Conservation (phyloP, 768 basidiomycete genomes). For the Chlorophyllum brunneum region DNA sequence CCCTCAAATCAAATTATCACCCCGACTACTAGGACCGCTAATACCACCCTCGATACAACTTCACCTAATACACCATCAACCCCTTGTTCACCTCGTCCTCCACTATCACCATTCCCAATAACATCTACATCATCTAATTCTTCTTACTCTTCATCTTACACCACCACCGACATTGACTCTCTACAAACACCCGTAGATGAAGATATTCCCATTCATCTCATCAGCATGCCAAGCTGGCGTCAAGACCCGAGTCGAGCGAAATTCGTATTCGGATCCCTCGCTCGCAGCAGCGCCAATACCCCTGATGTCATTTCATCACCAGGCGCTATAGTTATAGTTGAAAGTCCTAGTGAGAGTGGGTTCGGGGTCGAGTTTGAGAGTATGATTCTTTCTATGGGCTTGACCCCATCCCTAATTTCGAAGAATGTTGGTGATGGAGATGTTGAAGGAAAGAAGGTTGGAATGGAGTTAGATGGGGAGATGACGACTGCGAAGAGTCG, state of each 20-base stretch:
- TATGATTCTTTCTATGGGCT: slow-evolving; percentile 3
- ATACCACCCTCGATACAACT: background rate
- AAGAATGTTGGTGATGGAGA: background rate
- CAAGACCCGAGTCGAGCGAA: slow-evolving; percentile 2
- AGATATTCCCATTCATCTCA: background rate
- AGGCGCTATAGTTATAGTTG: background rate
- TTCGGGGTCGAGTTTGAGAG: background rate
- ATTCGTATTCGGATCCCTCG: slow-evolving; percentile 3
- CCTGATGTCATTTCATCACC: background rate
- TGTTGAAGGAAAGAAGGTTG: background rate
- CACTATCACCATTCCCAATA: background rate
- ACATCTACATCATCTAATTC: background rate
- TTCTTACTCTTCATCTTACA: background rate
- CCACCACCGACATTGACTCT: background rate
- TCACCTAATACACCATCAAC: background rate
- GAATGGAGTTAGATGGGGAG: background rate
- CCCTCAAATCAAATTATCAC: background rate
- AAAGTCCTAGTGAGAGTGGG: background rate
- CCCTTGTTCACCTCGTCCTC: background rate
- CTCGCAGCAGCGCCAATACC: background rate
- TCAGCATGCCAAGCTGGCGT: slow-evolving; percentile 3
- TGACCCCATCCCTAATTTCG: background rate
- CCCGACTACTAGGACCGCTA: background rate
- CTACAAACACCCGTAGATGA: background rate
- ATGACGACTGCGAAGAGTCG: background rate